Evolutionary conservation across 139 green algal species (phyloP), one percentile per base, ranked within the genome.

Genomic region (Chlorella vulgaris): DNA sequence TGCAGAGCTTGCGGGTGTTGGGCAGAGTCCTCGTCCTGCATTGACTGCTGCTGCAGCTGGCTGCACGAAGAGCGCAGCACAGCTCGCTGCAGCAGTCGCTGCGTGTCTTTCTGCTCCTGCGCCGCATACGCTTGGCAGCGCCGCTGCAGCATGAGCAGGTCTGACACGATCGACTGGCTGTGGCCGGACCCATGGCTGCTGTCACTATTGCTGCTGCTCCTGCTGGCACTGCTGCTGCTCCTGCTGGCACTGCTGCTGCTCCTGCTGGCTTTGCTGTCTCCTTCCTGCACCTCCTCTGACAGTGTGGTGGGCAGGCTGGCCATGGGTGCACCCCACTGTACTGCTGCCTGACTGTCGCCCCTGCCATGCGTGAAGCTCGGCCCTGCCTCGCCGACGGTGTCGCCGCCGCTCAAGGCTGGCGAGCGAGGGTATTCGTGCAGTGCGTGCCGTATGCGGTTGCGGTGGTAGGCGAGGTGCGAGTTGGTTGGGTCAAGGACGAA

Each of bases 401-500:
- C n/a, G n/a, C n/a, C n/a, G n/a, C n/a, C n/a, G n/a, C n/a, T n/a
- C 62, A 40, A 4, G 21, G 26, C 7, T 29, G n/a, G 18, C 29
- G 28, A 5, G 43, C 31, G 0, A n/a, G 69, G 33, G 26, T 3
- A 50, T 8, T 33, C 33, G 19, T 76, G 77, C 65, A 87, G 47
- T 40, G 69, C 19, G 7, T 43, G 47, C 2, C 83, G 71, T n/a
- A 81, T 36, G 24, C 42, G 76, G 65, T 84, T 84, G 39, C 83
- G 78, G 3, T 70, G 58, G 39, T 43, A 71, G 4, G 68, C 29
- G 13, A 76, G 76, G 7, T 74, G 31, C 0, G 58, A 55, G 47
- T 87, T 87, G 39, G 77, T 84, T 24, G 83, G 83, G 35, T 87
- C 83, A 1, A 26, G 19, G 3, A 80, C 55, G 39, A 29, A 80